Evolutionary conservation across 1,284 basidiomycete genomes (phyloP), one percentile per base, ranked within the genome.

Genomic region (Filobasidium uniguttulatum): DNA sequence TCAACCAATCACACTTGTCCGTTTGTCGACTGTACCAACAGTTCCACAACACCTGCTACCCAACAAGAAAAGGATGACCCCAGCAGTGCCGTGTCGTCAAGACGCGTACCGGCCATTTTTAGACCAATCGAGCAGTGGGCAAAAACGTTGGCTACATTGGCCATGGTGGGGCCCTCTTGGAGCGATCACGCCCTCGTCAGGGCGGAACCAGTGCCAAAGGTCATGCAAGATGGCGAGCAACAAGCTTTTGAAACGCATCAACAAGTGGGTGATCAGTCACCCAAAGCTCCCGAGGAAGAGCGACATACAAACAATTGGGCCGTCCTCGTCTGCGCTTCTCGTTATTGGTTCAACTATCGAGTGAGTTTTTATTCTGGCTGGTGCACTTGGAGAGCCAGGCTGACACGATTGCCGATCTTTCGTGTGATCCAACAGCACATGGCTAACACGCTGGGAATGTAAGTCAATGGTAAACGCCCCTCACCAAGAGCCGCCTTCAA

Each of bases 301-400:
- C 26, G 59, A 44, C 88, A 93, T 62, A 91, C 93, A 2, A 98
- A 97, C 65, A 98, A 98, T 66, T 98, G 93, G 93, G 93, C 93
- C 0, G 91, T 99, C 1, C 74, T 98, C 22, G 90, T 97, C 1
- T 91, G 86, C 62, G 77, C 94, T 0, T 93, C 88, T 5, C 71
- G 91, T 54, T 96, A 91, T 65, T 96, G 91, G 91, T 97, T 98
- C 76, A 98, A 98, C 66, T 98, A 98, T 63, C 75, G 93, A 35
- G 90, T 93, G 62, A 49, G 82, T 74, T n/a, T 25, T n/a, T n/a
- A n/a, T n/a, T n/a, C n/a, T n/a, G n/a, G 26, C 8, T n/a, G 0
- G 26, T 36, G 26, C 14, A 26, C 25, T 33, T 28, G 20, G 22
- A 17, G 8, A 31, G 26, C 26, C 30, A 20, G 31, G 30, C 15